Base-by-base conservation (phyloP, 1,139 yeast species). In the Oligophagozyma castellii region DNA sequence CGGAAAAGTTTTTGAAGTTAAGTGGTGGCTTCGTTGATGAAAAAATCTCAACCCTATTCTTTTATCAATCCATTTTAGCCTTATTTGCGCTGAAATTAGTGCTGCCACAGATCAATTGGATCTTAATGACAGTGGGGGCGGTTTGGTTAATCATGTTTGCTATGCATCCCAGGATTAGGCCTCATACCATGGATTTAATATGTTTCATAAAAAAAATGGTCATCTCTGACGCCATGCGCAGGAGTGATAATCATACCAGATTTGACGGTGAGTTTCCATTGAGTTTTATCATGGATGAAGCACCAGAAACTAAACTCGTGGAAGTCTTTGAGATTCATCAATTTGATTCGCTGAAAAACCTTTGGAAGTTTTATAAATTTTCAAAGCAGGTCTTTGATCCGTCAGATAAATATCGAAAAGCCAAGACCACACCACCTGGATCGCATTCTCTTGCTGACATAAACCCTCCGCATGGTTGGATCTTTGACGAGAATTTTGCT, bases 1-100 rank as follows among this genome's bases (percentile, higher is more conserved):
- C 68, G 3, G 86, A 80, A 33, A 55, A 54, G 12, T 66, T 73
- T 34, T 60, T 73, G 43, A 65, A 59, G 39, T 77, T 76, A 11
- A 65, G 76, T 4, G 81, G 81, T 8, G 77, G 78, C 3, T 83
- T 83, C 46, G 64, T 65, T 33, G 77, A 81, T 50, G 93, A 81
- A 44, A 61, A 68, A 30, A 53, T 63, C 15, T 71, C 93, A 0
- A 77, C 93, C 0, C 53, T 63, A 1, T 34, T 70, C 14, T 67
- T 66, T 37, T 47, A 66, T 30, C 48, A 63, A n/a, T 51, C 71
- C 2, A 58, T 70, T 24, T 49, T 58, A 25, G 53, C 62, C 0
- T 56, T 69, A 1, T 37, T 66, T 2, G 46, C 56, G 0, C 56
- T 72, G 1, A 55, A 71, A 23, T 48, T 67, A 5, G 50, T 72